phyloP scores from a whole-genome alignment of 805 yeast species.

The Wickerhamomyces silvicola region DNA sequence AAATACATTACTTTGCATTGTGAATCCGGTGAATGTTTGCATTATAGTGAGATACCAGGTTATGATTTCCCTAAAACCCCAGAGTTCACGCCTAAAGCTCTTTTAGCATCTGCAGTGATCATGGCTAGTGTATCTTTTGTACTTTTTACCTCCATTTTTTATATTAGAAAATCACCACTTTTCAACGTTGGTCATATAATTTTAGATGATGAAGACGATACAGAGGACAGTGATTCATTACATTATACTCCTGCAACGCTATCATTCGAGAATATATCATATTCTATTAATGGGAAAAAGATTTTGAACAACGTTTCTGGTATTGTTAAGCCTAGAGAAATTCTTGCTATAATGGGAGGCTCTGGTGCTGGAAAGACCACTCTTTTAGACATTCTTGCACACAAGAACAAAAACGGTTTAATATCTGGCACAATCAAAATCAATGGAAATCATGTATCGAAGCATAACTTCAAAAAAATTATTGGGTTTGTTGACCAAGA shows the following conservation, averaged over 20 bases:
- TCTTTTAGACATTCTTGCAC: conserved; percentile 82
- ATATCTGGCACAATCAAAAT: conserved; percentile 63
- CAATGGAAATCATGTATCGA: conserved; percentile 53
- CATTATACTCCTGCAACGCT: conserved; percentile 61
- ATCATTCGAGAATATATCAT: conserved; percentile 68
- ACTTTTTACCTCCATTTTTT: conserved; percentile 34
- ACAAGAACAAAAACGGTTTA: conserved; percentile 73
- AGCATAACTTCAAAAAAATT: conserved; percentile 49
- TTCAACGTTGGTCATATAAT: conserved; percentile 32
- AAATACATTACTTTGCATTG: conserved; percentile 78
- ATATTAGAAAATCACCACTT: conserved; percentile 55
- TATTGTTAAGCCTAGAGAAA: conserved; percentile 76
- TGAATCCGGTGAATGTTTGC: conserved; percentile 85
- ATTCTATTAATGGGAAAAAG: conserved; percentile 43
- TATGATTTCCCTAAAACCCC: conserved; percentile 56
- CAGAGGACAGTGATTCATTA: conserved; percentile 39
- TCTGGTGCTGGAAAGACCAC: conserved; percentile 99
- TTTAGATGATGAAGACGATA: conserved; percentile 24
- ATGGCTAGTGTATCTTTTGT: conserved; percentile 33
- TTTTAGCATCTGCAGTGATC: conserved; percentile 40
- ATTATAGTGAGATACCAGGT: conserved; percentile 90
- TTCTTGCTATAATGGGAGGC: conserved; percentile 96
- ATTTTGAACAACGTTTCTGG: conserved; percentile 69
- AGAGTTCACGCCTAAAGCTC: conserved; percentile 36
- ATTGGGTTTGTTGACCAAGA: conserved; percentile 97